phyloP scores from a whole-genome alignment of 495 filamentous ascomycete species.

The Penicillium simplicissimum region DNA sequence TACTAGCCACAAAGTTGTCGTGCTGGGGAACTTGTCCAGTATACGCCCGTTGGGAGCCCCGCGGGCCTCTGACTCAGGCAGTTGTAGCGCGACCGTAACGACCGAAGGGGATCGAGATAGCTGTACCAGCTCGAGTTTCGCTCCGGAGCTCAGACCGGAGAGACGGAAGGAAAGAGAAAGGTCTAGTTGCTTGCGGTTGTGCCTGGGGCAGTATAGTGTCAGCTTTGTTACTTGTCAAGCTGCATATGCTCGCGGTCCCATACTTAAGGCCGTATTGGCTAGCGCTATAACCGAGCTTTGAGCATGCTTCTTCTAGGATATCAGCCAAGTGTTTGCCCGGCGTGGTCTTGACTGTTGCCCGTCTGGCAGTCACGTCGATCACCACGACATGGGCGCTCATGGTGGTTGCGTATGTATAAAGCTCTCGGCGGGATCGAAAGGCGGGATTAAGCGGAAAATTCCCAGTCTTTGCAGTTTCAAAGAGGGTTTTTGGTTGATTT shows the following conservation, averaged over 20 bases:
- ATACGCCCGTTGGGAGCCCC: conserved; percentile 61
- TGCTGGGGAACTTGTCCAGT: conserved; percentile 78
- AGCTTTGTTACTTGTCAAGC: conserved; percentile 1
- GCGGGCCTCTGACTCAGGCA: conserved; percentile 65
- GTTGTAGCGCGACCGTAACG: conserved; percentile 81
- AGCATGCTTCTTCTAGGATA: conserved; percentile 81
- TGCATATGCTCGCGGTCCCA: conserved; percentile 23
- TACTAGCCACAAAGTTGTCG: conserved; percentile 82
- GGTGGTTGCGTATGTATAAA: conserved; percentile 10
- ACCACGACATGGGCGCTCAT: conserved; percentile 93
- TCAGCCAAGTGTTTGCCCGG: conserved; percentile 79
- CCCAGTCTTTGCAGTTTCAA: neutral
- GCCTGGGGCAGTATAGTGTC: conserved; percentile 44
- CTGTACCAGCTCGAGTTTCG: conserved; percentile 89
- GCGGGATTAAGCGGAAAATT: neutral
- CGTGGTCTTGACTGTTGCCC: conserved; percentile 77
- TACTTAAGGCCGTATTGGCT: conserved; percentile 81
- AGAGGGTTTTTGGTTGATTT: neutral
- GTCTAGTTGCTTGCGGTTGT: conserved; percentile 81
- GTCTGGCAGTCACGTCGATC: conserved; percentile 70
- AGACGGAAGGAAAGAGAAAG: conserved; percentile 83
- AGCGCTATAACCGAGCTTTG: conserved; percentile 70
- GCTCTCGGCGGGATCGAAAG: neutral
- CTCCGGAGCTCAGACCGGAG: conserved; percentile 79
- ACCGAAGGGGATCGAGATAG: conserved; percentile 78